These are phyloP conservation scores for Dendrobium huoshanense DNA, from an alignment of 106 monocot species.

Conservation along the genomic window DNA sequence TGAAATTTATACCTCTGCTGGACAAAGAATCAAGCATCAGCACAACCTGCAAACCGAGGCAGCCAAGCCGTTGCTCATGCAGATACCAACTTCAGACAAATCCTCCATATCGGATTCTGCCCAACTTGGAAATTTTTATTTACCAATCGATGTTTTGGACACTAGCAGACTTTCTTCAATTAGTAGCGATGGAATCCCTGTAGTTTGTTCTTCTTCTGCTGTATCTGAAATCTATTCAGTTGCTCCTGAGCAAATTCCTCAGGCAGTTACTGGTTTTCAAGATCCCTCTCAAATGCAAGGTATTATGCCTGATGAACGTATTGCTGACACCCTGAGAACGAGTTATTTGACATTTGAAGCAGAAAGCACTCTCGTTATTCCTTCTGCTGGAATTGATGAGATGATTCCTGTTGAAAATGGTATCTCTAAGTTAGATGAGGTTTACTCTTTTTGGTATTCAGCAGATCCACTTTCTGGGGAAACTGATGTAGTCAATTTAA, in stretches of 20 bases:
- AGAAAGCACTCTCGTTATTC: neutral
- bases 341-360: neutral
- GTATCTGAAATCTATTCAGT: neutral
- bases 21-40: neutral
- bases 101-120: neutral
- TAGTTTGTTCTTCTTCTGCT: neutral
- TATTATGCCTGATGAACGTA: neutral
- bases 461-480: conserved; percentile 23
- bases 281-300: neutral
- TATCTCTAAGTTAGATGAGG: neutral
- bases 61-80: neutral
- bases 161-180: neutral
- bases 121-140: neutral
- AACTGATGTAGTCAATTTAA: conserved; percentile 16
- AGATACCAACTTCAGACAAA: too few species aligned
- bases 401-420: neutral
- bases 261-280: neutral
- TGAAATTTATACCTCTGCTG: neutral
- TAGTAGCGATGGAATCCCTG: too few species aligned
- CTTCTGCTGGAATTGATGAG: neutral
- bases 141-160: neutral
- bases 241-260: too few species aligned
- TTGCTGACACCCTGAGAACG: neutral
- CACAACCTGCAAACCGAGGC: neutral
- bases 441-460: conserved; percentile 26